Evolutionary conservation across 1,284 basidiomycete species (phyloP).

Genomic region (Meripilus lineatus): DNA sequence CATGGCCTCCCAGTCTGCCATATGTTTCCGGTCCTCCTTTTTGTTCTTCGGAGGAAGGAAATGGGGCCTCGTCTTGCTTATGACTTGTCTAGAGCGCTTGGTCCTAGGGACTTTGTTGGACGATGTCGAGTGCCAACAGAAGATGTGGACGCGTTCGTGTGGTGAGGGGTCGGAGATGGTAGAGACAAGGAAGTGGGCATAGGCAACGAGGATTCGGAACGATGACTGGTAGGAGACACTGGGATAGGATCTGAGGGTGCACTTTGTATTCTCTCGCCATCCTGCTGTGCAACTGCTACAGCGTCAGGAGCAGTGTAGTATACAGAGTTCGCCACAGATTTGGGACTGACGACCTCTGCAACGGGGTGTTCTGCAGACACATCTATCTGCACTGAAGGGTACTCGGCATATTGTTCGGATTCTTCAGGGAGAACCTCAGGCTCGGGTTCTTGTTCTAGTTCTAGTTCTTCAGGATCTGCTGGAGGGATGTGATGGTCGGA

Average conservation of each 20-base stretch:
- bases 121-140: constrained; percentile 29
- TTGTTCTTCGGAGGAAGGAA: constrained; percentile 83
- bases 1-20: constrained; percentile 89
- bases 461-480: constrained; percentile 2
- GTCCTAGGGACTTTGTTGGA: constrained; percentile 50
- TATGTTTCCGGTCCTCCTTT: constrained; percentile 79
- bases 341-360: constrained; percentile 18
- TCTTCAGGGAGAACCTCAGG: background rate
- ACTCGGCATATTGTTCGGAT: constrained; percentile 16
- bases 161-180: constrained; percentile 12
- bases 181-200: constrained; percentile 16
- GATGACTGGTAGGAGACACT: constrained; percentile 11
- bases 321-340: constrained; percentile 12
- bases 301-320: too few species aligned
- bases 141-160: constrained; percentile 13
- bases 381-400: constrained; percentile 45
- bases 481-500: constrained; percentile 17
- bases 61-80: constrained; percentile 74
- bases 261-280: too few species aligned
- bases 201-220: constrained; percentile 13
- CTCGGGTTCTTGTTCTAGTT: background rate
- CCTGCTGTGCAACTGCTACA: too few species aligned
- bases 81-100: constrained; percentile 66
- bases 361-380: constrained; percentile 31
- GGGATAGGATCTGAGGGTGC: constrained; percentile 12